phyloP scores from a whole-genome alignment of 306 rosid genomes.

The Citrullus colocynthis region DNA sequence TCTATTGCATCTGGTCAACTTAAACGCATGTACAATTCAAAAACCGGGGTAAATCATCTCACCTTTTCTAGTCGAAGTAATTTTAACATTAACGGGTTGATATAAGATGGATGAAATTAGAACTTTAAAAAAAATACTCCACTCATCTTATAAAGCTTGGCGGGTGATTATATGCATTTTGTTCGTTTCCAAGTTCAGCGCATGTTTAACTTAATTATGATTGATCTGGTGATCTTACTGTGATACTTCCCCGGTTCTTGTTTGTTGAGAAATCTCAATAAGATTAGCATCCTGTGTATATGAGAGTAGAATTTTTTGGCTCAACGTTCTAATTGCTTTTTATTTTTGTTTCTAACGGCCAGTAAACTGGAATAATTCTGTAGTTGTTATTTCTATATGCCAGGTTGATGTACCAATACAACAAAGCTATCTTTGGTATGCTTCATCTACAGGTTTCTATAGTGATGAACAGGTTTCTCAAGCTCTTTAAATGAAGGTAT shows the following conservation, averaged over 20 bases:
- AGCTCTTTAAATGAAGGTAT: not conserved
- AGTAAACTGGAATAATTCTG: constrained; percentile 7
- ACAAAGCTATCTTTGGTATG: constrained; percentile 79
- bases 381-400: constrained; percentile 6
- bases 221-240: not conserved
- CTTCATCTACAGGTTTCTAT: constrained; percentile 18
- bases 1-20: constrained; percentile 72
- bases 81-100: not conserved
- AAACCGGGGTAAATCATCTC: constrained; percentile 54
- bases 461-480: constrained; percentile 30
- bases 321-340: not conserved
- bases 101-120: not conserved
- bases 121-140: not conserved
- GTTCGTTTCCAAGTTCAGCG: not conserved
- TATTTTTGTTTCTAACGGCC: not conserved
- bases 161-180: not conserved
- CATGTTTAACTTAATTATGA: not conserved
- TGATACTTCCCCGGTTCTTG: not conserved
- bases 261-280: not conserved
- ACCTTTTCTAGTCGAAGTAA: not conserved
- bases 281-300: not conserved
- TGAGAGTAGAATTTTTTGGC: not conserved
- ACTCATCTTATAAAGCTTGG: not conserved
- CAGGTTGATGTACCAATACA: constrained; percentile 83
- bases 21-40: constrained; percentile 46